Conservation (phyloP, 257 asterid genomes). For the Knoxia roxburghii region DNA sequence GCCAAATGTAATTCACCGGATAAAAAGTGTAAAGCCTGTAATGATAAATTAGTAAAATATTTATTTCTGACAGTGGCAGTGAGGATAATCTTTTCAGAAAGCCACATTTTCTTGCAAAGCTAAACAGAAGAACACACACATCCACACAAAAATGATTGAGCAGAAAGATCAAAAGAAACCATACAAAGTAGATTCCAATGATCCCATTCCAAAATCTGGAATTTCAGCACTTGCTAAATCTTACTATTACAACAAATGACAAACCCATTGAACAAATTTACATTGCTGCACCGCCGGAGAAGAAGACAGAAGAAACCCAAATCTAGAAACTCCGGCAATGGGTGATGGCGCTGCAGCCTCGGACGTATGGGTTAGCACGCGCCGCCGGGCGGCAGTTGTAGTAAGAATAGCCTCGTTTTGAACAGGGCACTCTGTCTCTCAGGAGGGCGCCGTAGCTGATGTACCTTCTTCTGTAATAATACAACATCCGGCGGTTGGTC, state of each 20-base stretch:
- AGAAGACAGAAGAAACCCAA: not conserved
- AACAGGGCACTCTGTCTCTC: conserved; percentile 29
- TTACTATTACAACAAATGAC: too few relatives aligned
- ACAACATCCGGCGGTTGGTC: conserved; percentile 25
- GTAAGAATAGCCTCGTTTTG: conserved; percentile 35
- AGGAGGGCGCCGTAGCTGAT: conserved; percentile 31
- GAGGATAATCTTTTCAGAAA: too few relatives aligned
- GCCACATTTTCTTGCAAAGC: too few relatives aligned
- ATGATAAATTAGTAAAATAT: too few relatives aligned
- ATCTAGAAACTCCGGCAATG: conserved; percentile 32
- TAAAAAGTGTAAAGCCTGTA: too few relatives aligned
- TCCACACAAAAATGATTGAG: not conserved
- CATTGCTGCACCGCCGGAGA: not conserved
- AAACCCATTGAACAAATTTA: not conserved
- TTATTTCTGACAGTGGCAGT: too few relatives aligned
- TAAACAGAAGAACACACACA: too few relatives aligned
- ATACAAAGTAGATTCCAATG: not conserved
- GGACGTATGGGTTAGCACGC: conserved; percentile 32
- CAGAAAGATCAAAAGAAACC: not conserved
- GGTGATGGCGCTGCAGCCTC: conserved; percentile 40
- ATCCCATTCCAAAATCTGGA: not conserved
- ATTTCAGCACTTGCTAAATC: too few relatives aligned
- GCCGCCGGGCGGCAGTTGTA: conserved; percentile 44
- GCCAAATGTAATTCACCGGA: too few relatives aligned
- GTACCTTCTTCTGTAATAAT: conserved; percentile 23